A percentile compares a stretch with the other conserved stretches of the same genome.
Evolutionary conservation across 1,284 basidiomycete genomes (phyloP).

Genomic region (Naganishia cerealis): DNA sequence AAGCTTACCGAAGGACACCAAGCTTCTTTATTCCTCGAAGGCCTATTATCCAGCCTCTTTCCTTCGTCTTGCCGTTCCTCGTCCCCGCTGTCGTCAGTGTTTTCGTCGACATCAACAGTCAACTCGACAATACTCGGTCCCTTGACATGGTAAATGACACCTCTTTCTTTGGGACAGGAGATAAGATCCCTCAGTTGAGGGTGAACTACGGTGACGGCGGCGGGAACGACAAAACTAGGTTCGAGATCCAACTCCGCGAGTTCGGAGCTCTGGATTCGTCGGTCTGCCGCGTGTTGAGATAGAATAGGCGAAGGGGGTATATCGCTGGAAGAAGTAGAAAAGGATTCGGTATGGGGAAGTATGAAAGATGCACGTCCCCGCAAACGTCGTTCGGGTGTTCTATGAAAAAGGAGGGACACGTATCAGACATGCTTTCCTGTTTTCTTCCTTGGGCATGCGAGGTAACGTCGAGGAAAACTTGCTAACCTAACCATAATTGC

Average conservation of each 20-base stretch:
- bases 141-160: conserved; percentile 33
- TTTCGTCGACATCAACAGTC: conserved; percentile 31
- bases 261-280: conserved; percentile 14
- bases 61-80: conserved; percentile 7
- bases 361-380: conserved; percentile 18
- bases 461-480: not conserved
- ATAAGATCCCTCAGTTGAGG: conserved; percentile 53
- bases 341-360: conserved; percentile 23
- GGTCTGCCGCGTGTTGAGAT: conserved; percentile 14
- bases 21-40: conserved; percentile 19
- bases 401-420: not conserved
- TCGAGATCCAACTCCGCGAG: conserved; percentile 15
- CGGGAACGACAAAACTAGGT: conserved; percentile 38
- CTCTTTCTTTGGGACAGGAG: conserved; percentile 35
- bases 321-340: not conserved
- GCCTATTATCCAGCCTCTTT: conserved; percentile 6
- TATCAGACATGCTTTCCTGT: not conserved
- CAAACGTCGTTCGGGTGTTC: conserved; percentile 23
- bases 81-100: conserved; percentile 25
- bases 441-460: not conserved
- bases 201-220: conserved; percentile 50
- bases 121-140: conserved; percentile 29
- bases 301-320: not conserved
- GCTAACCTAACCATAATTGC: conserved; percentile 17
- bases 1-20: conserved; percentile 36